Conservation (phyloP, 805 yeast species). For the Candida khao-thaluensis region DNA sequence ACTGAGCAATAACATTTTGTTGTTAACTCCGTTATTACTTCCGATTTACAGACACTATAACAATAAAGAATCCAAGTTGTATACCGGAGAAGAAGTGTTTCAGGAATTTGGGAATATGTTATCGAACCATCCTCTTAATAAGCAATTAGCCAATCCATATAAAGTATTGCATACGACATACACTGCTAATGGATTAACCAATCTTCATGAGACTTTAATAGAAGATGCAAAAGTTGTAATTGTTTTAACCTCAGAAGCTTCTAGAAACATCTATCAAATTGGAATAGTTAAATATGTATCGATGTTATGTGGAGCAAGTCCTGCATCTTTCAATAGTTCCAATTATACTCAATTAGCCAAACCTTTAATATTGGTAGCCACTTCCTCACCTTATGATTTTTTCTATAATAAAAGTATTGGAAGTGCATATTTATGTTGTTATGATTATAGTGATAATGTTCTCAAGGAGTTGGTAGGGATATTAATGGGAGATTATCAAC, state of each 20-base stretch:
- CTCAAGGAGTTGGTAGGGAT: slow-evolving; percentile 49
- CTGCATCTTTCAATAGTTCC: slow-evolving; percentile 25
- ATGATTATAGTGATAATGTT: slow-evolving; percentile 56
- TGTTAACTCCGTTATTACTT: slow-evolving; percentile 38
- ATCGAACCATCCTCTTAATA: slow-evolving; percentile 32
- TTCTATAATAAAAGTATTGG: slow-evolving; percentile 54
- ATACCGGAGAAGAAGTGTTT: slow-evolving; percentile 52
- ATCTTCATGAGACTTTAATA: slow-evolving; percentile 52
- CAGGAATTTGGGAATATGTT: slow-evolving; percentile 50
- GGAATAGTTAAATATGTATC: slow-evolving; percentile 59
- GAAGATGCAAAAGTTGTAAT: slow-evolving; percentile 52
- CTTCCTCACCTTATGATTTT: slow-evolving; percentile 62
- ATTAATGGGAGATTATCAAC: slow-evolving; percentile 51
- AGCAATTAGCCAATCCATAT: slow-evolving; percentile 29
- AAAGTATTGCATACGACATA: slow-evolving; percentile 58
- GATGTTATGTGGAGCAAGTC: slow-evolving; percentile 51
- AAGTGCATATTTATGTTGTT: slow-evolving; percentile 57
- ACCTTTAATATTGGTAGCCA: slow-evolving; percentile 59
- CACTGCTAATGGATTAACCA: slow-evolving; percentile 56
- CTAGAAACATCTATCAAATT: slow-evolving; percentile 59
- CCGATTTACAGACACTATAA: slow-evolving; percentile 29
- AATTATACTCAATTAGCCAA: slow-evolving; percentile 34
- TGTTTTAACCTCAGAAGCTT: slow-evolving; percentile 56
- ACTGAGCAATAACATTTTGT: slow-evolving; percentile 25
- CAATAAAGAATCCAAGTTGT: slow-evolving; percentile 20